These are phyloP conservation scores for Pestalotiopsis sp. DNA, from an alignment of 2,329 filamentous ascomycete species.

Conservation along the genomic window DNA sequence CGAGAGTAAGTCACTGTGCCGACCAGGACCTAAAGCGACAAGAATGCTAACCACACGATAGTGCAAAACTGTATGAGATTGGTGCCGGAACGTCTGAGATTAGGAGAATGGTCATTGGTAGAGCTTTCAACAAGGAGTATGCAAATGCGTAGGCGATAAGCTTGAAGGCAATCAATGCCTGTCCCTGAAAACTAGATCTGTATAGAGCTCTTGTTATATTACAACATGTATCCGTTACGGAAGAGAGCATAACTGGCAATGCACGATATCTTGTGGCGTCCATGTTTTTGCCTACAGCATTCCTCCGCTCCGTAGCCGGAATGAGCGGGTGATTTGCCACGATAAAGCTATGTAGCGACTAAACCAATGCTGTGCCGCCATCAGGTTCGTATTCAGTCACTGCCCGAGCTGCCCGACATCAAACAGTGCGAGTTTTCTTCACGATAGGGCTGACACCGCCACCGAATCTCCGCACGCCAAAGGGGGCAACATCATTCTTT, in stretches of 20 bases:
- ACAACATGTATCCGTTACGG: too few species aligned
- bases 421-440: background rate
- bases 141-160: constrained; percentile 26
- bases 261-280: too few species aligned
- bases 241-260: too few species aligned
- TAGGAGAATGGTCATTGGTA: constrained; percentile 88
- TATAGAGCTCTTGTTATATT: background rate
- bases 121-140: constrained; percentile 88
- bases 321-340: background rate
- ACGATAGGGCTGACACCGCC: background rate
- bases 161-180: background rate
- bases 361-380: background rate
- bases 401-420: background rate
- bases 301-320: too few species aligned
- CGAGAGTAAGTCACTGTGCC: constrained; percentile 55
- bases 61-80: constrained; percentile 86
- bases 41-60: constrained; percentile 35
- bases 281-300: too few species aligned
- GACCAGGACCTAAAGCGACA: background rate
- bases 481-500: background rate
- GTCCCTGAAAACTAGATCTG: background rate
- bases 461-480: background rate
- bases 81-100: constrained; percentile 96
- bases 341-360: background rate
- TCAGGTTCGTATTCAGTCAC: background rate